These are phyloP conservation scores for Epichloe festucae DNA, from an alignment of 2,329 filamentous ascomycete species.

Conservation along the genomic window DNA sequence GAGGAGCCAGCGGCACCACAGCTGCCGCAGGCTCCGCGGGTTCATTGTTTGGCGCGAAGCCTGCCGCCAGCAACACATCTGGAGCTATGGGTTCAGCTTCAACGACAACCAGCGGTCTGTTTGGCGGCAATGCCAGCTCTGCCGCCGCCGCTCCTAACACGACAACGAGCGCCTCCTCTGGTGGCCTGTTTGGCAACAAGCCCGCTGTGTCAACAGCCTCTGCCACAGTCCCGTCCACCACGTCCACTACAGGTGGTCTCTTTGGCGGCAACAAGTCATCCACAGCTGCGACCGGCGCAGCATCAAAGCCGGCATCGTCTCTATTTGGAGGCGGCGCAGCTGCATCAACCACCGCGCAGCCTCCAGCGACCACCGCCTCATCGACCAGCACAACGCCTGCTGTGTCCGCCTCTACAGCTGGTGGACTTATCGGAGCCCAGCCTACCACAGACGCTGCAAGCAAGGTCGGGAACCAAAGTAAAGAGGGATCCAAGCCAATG, in stretches of 20 bases:
- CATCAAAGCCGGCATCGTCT: slow-evolving; percentile 8
- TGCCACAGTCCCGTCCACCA: slow-evolving; percentile 16
- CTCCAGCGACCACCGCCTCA: slow-evolving; percentile 13
- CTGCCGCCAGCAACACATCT: slow-evolving; percentile 22
- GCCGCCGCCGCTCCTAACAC: slow-evolving; percentile 11
- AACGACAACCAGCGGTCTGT: slow-evolving; percentile 20
- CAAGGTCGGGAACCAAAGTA: slow-evolving; percentile 8
- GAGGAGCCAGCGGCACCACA: slow-evolving; percentile 10
- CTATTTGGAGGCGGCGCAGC: slow-evolving; percentile 13
- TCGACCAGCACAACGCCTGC: slow-evolving; percentile 17
- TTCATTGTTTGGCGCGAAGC: slow-evolving; percentile 29
- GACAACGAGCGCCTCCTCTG: slow-evolving; percentile 15
- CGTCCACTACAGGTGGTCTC: slow-evolving; percentile 17
- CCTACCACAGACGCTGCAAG: slow-evolving; percentile 16
- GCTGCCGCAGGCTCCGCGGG: slow-evolving; percentile 10
- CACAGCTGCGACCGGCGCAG: slow-evolving; percentile 2
- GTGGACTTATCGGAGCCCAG: slow-evolving; percentile 22
- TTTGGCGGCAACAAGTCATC: slow-evolving; percentile 16
- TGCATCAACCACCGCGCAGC: slow-evolving; percentile 15
- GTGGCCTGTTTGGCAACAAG: slow-evolving; percentile 22
- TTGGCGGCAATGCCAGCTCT: slow-evolving; percentile 17
- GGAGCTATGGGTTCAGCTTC: slow-evolving; percentile 20
- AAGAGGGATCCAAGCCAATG: slow-evolving; percentile 17
- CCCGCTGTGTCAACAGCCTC: slow-evolving; percentile 18
- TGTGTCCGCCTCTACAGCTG: slow-evolving; percentile 10